phyloP scores from a whole-genome alignment of 768 basidiomycete species.

The Naganishia antarctica region DNA sequence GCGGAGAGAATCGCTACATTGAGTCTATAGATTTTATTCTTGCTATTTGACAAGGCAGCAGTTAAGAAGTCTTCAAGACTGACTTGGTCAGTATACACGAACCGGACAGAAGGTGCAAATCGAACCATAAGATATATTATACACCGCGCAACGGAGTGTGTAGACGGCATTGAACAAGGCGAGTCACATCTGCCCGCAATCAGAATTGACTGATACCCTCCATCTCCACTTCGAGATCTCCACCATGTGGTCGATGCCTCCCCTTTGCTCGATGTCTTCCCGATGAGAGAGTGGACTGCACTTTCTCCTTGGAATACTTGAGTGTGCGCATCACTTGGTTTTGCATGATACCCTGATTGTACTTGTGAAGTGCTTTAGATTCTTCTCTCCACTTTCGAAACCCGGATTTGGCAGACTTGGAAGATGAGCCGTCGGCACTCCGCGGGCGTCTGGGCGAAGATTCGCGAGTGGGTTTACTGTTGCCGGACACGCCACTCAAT shows the following conservation, averaged over 20 bases:
- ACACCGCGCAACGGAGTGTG: no score
- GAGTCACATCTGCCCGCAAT: not conserved
- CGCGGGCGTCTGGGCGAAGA: not conserved
- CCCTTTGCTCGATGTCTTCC: conserved; percentile 28
- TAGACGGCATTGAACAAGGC: no score
- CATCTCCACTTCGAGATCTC: conserved; percentile 21
- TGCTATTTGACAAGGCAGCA: no score
- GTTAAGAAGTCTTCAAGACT: no score
- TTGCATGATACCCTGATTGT: conserved; percentile 65
- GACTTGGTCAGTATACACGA: no score
- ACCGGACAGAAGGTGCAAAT: no score
- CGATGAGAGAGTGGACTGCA: conserved; percentile 50
- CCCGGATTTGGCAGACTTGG: conserved; percentile 18
- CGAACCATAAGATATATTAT: no score
- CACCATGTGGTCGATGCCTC: conserved; percentile 19
- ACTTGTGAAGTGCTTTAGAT: conserved; percentile 47
- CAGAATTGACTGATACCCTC: conserved; percentile 43
- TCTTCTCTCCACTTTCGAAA: conserved; percentile 38
- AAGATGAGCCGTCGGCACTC: not conserved
- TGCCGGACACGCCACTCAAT: conserved; percentile 8
- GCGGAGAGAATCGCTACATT: no score
- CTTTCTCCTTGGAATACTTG: conserved; percentile 57
- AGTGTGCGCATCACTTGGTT: conserved; percentile 58
- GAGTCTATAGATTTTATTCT: no score
- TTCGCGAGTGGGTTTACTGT: not conserved